These are phyloP conservation scores for Emmonsia crescens DNA, from an alignment of 2,329 filamentous ascomycete genomes.

Conservation along the genomic window DNA sequence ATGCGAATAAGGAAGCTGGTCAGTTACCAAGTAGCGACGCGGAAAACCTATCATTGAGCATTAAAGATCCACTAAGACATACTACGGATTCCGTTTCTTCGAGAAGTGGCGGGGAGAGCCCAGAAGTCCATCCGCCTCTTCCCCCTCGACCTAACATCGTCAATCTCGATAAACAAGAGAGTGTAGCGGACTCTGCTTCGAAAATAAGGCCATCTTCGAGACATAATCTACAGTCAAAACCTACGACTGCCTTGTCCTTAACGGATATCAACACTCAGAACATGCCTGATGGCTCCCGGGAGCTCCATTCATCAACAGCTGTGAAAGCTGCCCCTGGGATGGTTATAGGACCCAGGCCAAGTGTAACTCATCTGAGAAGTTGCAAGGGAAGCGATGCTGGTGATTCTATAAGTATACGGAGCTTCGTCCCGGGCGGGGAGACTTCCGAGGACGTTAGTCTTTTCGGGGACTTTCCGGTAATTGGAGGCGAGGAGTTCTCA, in stretches of 20 bases:
- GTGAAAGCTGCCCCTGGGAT: slow-evolving; percentile 22
- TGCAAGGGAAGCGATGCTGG: slow-evolving; percentile 40
- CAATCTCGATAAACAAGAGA: slow-evolving; percentile 26
- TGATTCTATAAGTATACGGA: slow-evolving; percentile 41
- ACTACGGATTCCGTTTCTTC: background rate
- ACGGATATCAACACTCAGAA: slow-evolving; percentile 69
- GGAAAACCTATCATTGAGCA: background rate
- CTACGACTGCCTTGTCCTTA: slow-evolving; percentile 76
- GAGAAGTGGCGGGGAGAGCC: slow-evolving; percentile 17
- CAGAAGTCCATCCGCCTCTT: slow-evolving; percentile 32
- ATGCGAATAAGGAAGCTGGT: background rate
- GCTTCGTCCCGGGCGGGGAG: slow-evolving; percentile 45
- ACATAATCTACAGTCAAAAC: slow-evolving; percentile 44
- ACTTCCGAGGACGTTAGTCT: slow-evolving; percentile 68
- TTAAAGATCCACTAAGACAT: background rate
- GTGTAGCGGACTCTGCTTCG: slow-evolving; percentile 19
- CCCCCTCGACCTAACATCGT: slow-evolving; percentile 35
- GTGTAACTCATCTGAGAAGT: slow-evolving; percentile 34
- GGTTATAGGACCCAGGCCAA: slow-evolving; percentile 23
- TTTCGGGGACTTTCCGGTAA: slow-evolving; percentile 55
- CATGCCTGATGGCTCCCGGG: slow-evolving; percentile 57
- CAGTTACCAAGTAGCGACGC: background rate
- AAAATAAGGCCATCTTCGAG: slow-evolving; percentile 25
- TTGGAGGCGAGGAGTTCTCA: slow-evolving; percentile 15
- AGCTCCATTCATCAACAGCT: slow-evolving; percentile 46